Conservation (phyloP, 441 rosid species). For the Mallotus japonicus region DNA sequence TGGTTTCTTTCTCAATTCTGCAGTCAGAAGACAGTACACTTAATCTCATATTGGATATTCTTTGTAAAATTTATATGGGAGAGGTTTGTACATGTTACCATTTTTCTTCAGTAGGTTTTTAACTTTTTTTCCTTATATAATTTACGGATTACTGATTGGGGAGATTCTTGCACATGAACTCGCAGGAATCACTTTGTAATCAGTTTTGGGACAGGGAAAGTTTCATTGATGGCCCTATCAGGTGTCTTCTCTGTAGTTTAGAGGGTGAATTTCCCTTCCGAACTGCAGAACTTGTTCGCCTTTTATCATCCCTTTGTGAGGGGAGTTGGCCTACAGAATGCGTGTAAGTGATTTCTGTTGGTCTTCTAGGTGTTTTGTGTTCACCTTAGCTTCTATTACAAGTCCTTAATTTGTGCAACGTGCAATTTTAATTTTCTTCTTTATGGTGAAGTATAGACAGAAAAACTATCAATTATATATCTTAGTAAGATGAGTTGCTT, state of each 20-base stretch:
- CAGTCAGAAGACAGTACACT: constrained; percentile 72
- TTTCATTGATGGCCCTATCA: constrained; percentile 92
- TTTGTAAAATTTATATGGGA: constrained; percentile 84
- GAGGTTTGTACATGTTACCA: constrained; percentile 57
- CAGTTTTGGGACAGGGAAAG: constrained; percentile 98
- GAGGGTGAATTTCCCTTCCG: constrained; percentile 91
- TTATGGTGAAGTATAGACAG: not conserved
- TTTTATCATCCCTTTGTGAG: constrained; percentile 87
- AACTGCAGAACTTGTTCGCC: constrained; percentile 66
- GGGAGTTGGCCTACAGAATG: constrained; percentile 99
- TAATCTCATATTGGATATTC: constrained; percentile 79
- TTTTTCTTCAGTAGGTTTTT: constrained; percentile 21
- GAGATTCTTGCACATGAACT: constrained; percentile 25
- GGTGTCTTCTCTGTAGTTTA: constrained; percentile 86
- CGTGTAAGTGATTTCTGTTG: constrained; percentile 59
- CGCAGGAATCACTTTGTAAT: constrained; percentile 91
- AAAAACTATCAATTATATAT: not conserved
- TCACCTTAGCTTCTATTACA: constrained; percentile 11
- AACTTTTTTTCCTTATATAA: constrained; percentile 9
- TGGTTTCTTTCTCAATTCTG: constrained; percentile 32
- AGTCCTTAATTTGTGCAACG: not conserved
- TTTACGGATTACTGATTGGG: constrained; percentile 25
- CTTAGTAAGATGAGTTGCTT: not conserved
- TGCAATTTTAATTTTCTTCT: not conserved
- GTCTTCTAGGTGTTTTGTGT: not conserved